Evolutionary conservation across 2,329 filamentous ascomycete genomes (phyloP).

Genomic region (Achaetomium macrosporum): DNA sequence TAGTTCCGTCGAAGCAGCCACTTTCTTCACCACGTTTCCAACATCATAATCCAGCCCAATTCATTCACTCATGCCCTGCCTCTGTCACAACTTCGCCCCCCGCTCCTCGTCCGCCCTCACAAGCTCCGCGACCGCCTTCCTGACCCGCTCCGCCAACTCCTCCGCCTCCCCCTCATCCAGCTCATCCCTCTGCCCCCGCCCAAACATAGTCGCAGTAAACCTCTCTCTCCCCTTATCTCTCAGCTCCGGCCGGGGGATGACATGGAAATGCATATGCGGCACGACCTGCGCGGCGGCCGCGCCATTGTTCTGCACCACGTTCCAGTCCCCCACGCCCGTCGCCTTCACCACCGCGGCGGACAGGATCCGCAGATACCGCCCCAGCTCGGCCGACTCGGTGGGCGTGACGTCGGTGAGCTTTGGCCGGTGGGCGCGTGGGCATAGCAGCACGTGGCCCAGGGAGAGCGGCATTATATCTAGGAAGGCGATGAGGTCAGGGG

Average conservation of each 20-base stretch:
- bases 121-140: constrained; percentile 44
- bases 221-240: constrained; percentile 52
- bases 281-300: constrained; percentile 87
- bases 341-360: constrained; percentile 63
- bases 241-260: constrained; percentile 77
- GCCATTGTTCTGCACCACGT: constrained; percentile 95
- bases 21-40: too few relatives aligned
- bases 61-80: too few relatives aligned
- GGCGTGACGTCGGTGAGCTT: constrained; percentile 68
- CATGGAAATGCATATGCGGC: constrained; percentile 88
- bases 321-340: constrained; percentile 78
- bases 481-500: constrained; percentile 73
- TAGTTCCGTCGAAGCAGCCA: too few relatives aligned
- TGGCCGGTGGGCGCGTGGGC: constrained; percentile 67
- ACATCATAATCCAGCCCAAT: too few relatives aligned
- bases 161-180: constrained; percentile 69
- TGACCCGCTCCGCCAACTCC: constrained; percentile 50
- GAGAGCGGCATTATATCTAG: constrained; percentile 89
- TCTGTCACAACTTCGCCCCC: constrained; percentile 34
- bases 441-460: constrained; percentile 75
- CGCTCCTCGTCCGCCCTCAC: constrained; percentile 35
- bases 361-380: constrained; percentile 63
- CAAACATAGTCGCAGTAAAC: constrained; percentile 72
- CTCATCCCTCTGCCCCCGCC: constrained; percentile 64
- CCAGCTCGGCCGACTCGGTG: constrained; percentile 60